Conservation (phyloP, 257 asterid species). For the Paraleonurus japonicus region DNA sequence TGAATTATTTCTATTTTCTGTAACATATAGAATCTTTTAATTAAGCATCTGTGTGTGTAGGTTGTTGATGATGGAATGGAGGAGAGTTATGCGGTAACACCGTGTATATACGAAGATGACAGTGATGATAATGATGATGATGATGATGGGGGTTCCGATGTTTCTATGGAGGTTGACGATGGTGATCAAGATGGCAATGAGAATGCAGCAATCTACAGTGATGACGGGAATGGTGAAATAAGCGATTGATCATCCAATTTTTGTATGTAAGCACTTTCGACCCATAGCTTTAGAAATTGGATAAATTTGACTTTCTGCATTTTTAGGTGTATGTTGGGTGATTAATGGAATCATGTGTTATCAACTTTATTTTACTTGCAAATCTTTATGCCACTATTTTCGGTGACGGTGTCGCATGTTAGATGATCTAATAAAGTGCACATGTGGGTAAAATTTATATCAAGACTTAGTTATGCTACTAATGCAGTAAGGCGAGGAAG, state of each 20-base stretch:
- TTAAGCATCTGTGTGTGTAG: slow-evolving; percentile 33
- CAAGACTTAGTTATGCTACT: too few relatives aligned
- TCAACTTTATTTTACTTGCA: neutral
- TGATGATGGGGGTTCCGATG: slow-evolving; percentile 56
- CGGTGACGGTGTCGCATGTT: too few relatives aligned
- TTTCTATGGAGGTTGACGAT: slow-evolving; percentile 72
- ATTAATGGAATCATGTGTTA: neutral
- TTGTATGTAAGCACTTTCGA: slow-evolving; percentile 22
- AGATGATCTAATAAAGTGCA: too few relatives aligned
- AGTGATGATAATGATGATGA: slow-evolving; percentile 51
- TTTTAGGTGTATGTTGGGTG: neutral
- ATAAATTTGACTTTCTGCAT: slow-evolving; percentile 4
- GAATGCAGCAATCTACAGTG: slow-evolving; percentile 38
- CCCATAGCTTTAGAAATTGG: neutral
- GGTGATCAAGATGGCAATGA: slow-evolving; percentile 43
- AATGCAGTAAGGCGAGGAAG: too few relatives aligned
- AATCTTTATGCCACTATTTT: neutral
- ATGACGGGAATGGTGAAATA: slow-evolving; percentile 25
- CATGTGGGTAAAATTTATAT: too few relatives aligned
- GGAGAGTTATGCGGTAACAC: slow-evolving; percentile 41
- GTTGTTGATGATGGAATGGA: slow-evolving; percentile 53
- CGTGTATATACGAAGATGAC: slow-evolving; percentile 61
- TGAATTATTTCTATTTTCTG: neutral
- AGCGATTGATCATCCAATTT: slow-evolving; percentile 22
- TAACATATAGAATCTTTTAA: neutral